These are phyloP conservation scores for Phytophthora pistaciae DNA, from an alignment of 352 stramenopile genomes.

Conservation along the genomic window DNA sequence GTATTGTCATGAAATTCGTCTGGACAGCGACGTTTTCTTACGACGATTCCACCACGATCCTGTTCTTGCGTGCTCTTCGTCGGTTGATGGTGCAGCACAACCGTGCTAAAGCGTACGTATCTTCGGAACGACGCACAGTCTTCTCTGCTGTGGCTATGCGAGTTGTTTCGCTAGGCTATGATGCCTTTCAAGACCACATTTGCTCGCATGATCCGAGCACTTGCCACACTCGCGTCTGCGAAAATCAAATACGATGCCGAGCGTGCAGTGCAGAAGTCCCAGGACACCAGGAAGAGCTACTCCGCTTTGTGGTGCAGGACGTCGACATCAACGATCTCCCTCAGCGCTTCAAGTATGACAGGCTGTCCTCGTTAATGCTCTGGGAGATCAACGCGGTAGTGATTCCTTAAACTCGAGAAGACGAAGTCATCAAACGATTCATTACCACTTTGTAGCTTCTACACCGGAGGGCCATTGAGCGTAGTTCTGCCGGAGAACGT, in stretches of 20 bases:
- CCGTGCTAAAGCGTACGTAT: conserved; percentile 36
- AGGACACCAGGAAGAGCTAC: conserved; percentile 5
- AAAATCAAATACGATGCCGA: conserved; percentile 45
- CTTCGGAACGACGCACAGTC: conserved; percentile 59
- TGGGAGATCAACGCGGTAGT: conserved; percentile 56
- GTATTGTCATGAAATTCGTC: neutral
- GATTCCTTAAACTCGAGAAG: neutral
- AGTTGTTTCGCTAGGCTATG: conserved; percentile 62
- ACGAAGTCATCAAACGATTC: neutral
- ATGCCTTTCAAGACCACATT: conserved; percentile 55
- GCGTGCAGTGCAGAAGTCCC: conserved; percentile 6
- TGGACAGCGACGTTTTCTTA: conserved; percentile 76
- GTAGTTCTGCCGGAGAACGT: conserved; percentile 39
- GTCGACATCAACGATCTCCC: conserved; percentile 35
- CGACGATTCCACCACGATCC: conserved; percentile 50
- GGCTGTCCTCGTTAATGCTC: conserved; percentile 52
- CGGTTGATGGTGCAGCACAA: conserved; percentile 45
- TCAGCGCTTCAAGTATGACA: conserved; percentile 53
- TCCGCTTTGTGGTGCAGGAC: conserved; percentile 43
- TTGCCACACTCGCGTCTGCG: conserved; percentile 15
- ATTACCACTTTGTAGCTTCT: neutral
- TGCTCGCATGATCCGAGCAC: conserved; percentile 46
- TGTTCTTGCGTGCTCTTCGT: conserved; percentile 53
- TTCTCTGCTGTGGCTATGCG: conserved; percentile 63
- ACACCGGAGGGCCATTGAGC: conserved; percentile 12